These are phyloP conservation scores for Triticum dicoccoides DNA, from an alignment of 176 grass and related monocot genomes.

Conservation along the genomic window DNA sequence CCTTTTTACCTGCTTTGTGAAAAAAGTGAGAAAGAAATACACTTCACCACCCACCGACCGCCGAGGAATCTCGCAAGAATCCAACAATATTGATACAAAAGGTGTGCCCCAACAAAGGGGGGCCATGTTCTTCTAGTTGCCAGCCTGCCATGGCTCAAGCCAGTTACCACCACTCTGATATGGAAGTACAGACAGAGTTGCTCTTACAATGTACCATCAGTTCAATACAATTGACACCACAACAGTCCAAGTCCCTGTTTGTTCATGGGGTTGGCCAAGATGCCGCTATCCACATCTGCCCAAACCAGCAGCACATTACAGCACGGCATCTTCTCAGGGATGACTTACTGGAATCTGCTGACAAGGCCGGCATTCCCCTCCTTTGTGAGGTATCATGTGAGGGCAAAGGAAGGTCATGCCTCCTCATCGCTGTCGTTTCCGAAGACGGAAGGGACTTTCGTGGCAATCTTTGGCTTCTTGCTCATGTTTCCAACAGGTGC, in stretches of 20 bases:
- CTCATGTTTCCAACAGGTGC: slow-evolving; percentile 36
- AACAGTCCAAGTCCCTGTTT: neutral
- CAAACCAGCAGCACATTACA: neutral
- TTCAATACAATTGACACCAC: neutral
- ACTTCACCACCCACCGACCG: neutral
- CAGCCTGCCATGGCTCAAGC: neutral
- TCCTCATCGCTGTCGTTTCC: slow-evolving; percentile 76
- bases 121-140: neutral
- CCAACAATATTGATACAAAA: slow-evolving; percentile 16
- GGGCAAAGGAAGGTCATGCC: slow-evolving; percentile 24
- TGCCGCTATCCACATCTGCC: neutral
- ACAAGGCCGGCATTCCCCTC: neutral
- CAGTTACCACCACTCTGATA: neutral
- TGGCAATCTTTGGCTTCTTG: slow-evolving; percentile 75
- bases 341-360: neutral
- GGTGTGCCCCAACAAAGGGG: neutral
- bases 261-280: neutral
- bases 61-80: neutral
- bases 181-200: neutral
- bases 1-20: neutral
- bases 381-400: neutral
- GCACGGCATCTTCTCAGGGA: neutral
- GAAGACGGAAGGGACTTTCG: slow-evolving; percentile 73
- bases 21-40: neutral
- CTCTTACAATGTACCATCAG: neutral